phyloP scores from a whole-genome alignment of 768 basidiomycete species.

The Russula brevipes region DNA sequence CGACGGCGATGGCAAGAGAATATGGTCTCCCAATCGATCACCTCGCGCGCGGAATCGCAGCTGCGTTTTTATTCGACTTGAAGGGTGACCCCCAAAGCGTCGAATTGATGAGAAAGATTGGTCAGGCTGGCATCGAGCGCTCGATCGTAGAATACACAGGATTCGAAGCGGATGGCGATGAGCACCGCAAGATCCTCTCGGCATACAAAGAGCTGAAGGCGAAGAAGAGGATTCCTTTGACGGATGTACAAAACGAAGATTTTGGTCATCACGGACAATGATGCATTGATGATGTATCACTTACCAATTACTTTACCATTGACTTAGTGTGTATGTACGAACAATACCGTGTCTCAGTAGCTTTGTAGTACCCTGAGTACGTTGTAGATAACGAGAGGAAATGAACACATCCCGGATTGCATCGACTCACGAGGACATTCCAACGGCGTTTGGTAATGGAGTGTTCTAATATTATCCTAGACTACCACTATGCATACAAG shows the following conservation, averaged over 20 bases:
- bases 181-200: conserved; percentile 25
- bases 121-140: conserved; percentile 29
- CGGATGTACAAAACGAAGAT: not conserved
- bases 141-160: conserved; percentile 32
- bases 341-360: too few species aligned
- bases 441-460: too few species aligned
- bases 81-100: conserved; percentile 35
- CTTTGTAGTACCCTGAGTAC: too few species aligned
- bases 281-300: not conserved
- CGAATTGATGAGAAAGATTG: conserved; percentile 31
- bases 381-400: too few species aligned
- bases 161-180: conserved; percentile 27
- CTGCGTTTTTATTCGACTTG: conserved; percentile 34
- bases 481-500: too few species aligned
- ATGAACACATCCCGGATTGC: too few species aligned
- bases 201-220: conserved; percentile 26
- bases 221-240: not conserved
- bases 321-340: too few species aligned
- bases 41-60: conserved; percentile 35
- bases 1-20: conserved; percentile 34
- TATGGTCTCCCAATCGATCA: conserved; percentile 32
- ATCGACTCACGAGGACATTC: too few species aligned
- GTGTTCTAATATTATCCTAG: too few species aligned
- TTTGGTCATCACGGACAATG: not conserved
- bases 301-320: too few species aligned